A percentile compares a stretch with the other conserved stretches of the same genome.
Evolutionary conservation across 148 eudicot species (phyloP).

Genomic region (Mesembryanthemum crystallinum): DNA sequence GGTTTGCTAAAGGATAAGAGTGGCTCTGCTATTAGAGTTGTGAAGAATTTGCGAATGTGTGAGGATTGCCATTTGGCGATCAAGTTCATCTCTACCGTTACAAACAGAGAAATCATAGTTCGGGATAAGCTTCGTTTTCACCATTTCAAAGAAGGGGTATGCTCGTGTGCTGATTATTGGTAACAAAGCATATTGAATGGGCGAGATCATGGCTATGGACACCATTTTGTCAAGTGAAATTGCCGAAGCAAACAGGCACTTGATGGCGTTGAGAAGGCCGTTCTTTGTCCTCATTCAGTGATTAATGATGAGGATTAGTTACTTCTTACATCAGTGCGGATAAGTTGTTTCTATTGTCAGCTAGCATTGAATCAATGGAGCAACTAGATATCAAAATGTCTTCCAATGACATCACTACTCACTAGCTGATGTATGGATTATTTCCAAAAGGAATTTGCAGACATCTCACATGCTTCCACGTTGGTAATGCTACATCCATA

Average conservation of each 20-base stretch:
- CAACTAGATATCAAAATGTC: too few relatives aligned
- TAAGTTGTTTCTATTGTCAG: too few relatives aligned
- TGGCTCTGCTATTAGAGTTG: constrained; percentile 38
- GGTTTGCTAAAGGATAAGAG: constrained; percentile 44
- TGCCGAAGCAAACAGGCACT: neutral
- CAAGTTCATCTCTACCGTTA: constrained; percentile 49
- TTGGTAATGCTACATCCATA: too few relatives aligned
- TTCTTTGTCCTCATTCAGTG: too few relatives aligned
- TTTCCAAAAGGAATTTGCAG: too few relatives aligned
- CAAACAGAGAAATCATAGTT: constrained; percentile 46
- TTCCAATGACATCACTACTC: too few relatives aligned
- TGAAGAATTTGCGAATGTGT: constrained; percentile 67
- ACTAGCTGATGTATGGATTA: too few relatives aligned
- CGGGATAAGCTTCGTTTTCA: constrained; percentile 73
- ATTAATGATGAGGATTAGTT: too few relatives aligned
- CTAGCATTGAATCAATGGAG: too few relatives aligned
- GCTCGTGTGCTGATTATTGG: constrained; percentile 71
- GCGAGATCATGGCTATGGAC: neutral
- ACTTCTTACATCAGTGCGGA: too few relatives aligned
- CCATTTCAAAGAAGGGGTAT: constrained; percentile 57
- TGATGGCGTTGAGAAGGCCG: too few relatives aligned
- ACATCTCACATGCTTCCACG: too few relatives aligned
- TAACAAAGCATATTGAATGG: constrained; percentile 10
- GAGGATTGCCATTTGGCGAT: constrained; percentile 68
- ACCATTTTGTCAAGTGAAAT: neutral